phyloP scores from a whole-genome alignment of 768 basidiomycete species.

The Udeniomyces megalosporus region DNA sequence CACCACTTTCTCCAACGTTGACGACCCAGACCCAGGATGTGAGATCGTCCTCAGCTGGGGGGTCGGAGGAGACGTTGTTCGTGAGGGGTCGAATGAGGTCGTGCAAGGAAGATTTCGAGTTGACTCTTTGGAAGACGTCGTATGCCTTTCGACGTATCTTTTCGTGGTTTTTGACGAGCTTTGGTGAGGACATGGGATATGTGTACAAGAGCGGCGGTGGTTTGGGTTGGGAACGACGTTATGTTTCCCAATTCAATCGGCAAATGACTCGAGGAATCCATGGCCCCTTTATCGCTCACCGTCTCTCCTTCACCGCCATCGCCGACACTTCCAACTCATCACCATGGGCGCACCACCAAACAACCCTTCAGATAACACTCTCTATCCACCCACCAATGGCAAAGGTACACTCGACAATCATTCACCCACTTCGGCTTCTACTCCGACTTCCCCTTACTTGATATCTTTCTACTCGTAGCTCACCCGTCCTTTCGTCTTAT shows the following conservation, averaged over 20 bases:
- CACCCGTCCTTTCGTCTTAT: not conserved
- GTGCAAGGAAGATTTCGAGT: not conserved
- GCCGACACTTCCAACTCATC: not conserved
- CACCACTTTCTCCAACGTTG: slow-evolving; percentile 11
- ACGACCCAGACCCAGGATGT: slow-evolving; percentile 11
- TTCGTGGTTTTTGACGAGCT: no score
- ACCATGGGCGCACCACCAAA: slow-evolving; percentile 12
- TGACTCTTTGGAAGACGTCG: slow-evolving; percentile 2
- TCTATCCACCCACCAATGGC: not conserved
- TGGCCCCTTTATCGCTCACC: no score
- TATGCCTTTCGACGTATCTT: not conserved
- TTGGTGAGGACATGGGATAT: no score
- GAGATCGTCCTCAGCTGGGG: not conserved
- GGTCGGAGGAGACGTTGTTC: not conserved
- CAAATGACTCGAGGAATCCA: no score
- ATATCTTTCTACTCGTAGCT: not conserved
- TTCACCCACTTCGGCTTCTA: not conserved
- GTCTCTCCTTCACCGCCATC: no score
- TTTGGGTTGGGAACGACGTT: no score
- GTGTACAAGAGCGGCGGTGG: no score
- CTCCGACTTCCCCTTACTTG: not conserved
- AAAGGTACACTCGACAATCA: not conserved
- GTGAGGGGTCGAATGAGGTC: slow-evolving; percentile 4
- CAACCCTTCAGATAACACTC: slow-evolving; percentile 11
- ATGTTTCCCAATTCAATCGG: no score